Evolutionary conservation across 139 green algal genomes (phyloP), one percentile per base, ranked within the genome.

Genomic region (Zygnema cylindricum): DNA sequence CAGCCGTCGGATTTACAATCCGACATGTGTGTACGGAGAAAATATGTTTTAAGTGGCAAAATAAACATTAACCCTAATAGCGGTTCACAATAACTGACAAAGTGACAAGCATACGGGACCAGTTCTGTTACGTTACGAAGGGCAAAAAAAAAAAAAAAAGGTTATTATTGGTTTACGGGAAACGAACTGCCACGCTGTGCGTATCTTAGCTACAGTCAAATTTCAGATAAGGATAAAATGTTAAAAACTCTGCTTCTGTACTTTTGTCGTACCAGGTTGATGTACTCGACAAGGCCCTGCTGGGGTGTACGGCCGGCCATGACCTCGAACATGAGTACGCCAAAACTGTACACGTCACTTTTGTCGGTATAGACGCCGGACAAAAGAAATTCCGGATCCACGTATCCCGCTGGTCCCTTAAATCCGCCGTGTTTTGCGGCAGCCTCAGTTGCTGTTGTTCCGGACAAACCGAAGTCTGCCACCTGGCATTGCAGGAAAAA

Each of bases 331-430:
- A 98, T 35, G 55, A 98, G 90, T 30, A 98, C 93, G 32, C 92
- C 95, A 89, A 96, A 97, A 32, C 91, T 95, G 90, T 97, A 98
- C 43, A 98, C 94, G 87, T 98, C 96, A 23, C 82, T 87, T 89
- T 96, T 96, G 35, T 93, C 82, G 38, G 95, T 89, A 90, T 99
- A 99, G 0, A 96, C 94, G 84, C 95, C 95, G 93, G 98, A 97
- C 92, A 98, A 96, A 43, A 99, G 98, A 30, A 98, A 97, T 90
- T 99, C 97, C 0, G 97, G 97, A 1, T 97, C 97, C 97, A 98
- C 98, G 97, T 97, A 99, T 21, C 97, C 91, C 93, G 98, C 98
- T 0, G 97, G 98, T 11, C 97, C 97, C 21, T 97, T 99, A 21
- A 84, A 22, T n/a, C 97, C 96, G 0, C 97, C 98, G 95, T 98